Evolutionary conservation across 306 rosid genomes (phyloP), one percentile per base, ranked within the genome.

Genomic region (Geum urbanum): DNA sequence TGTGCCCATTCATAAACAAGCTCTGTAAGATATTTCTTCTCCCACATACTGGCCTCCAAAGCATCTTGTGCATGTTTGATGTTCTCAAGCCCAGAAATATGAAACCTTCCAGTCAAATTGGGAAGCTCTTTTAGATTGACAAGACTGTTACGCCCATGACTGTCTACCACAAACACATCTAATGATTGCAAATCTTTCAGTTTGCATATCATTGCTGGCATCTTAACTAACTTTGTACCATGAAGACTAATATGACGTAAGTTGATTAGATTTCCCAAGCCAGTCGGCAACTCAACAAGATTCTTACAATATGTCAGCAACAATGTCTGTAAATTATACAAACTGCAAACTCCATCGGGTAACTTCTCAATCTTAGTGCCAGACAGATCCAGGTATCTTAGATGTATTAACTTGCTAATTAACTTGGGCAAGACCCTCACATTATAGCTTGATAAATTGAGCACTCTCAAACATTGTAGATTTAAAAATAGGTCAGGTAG

Each of bases 241-340:
- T 0, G 14, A 6, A 63, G 54, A 63, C 63, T 51, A 16, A 76
- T 45, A 54, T 43, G 37, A 4, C 56, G 32, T 0, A 78, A 45
- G 46, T 55, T 62, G 19, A 37, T 14, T 41, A 70, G 55, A 18
- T 66, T 53, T 35, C 47, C 45, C 20, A 70, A 13, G 6, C 47
- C 20, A n/a, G 43, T 13, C 1, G 72, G 76, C 20, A 76, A 16
- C 32, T 63, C 45, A 37, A 14, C 8, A 5, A 76, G 66, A 16
- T 0, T 2, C 1, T 0, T 0, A 45, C 80, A 76, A 8, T 9
- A 0, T 0, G 4, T 0, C 67, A 76, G 10, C n/a, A 70, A 0
- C 4, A 70, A 15, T 0, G 72, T 63, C 2, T 70, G 76, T 64
- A 76, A 55, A 39, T 63, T 63, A 57, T 63, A 54, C 15, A 76